Evolutionary conservation across 345 rosid genomes (phyloP), one percentile per base, ranked within the genome.

Genomic region (Hevea brasiliensis): DNA sequence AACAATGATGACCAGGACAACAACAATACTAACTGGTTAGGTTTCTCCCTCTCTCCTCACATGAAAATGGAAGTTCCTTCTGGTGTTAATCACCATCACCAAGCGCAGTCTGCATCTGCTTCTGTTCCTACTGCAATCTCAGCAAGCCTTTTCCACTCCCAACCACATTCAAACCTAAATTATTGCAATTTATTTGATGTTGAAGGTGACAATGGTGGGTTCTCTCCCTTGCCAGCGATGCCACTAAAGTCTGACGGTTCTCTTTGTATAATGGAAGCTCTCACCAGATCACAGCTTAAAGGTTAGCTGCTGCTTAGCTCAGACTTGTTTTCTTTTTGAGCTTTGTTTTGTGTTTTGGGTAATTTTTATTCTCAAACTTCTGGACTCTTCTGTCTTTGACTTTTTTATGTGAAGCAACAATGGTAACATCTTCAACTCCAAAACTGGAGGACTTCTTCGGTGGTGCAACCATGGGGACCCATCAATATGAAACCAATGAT

Each of bases 171-270:
- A 32, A 72, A 77, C 41, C 81, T 83, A 64, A 82, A 56, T 80
- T 84, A 77, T 78, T 86, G 89, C 59, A 75, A 79, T 73, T 86
- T 74, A 84, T 87, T 73, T 80, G 90, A 88, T 65, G 82, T 84
- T 75, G 81, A 77, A 24, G 83, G 76, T 54, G 84, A 83, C 61
- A 81, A 76, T 73, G 74, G 81, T 27, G 86, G 74, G 29, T 67
- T 81, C 71, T 85, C 92, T 60, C 84, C 89, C 47, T 72, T 88
- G 78, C 85, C 96, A 29, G 85, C 81, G 6, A 92, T 95, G 97
- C 98, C 99, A 29, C 87, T 95, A 64, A 89, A 86, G 83, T 92
- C 99, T 73, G 98, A 95, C 61, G 99, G 98, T 8, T 95, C 99
- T 65, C 97, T 90, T 76, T 95, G 97, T 82, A 74, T 88, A n/a